Evolutionary conservation across 805 yeast species (phyloP), one percentile per base, ranked within the genome.

Genomic region (Schwanniomyces sp.): DNA sequence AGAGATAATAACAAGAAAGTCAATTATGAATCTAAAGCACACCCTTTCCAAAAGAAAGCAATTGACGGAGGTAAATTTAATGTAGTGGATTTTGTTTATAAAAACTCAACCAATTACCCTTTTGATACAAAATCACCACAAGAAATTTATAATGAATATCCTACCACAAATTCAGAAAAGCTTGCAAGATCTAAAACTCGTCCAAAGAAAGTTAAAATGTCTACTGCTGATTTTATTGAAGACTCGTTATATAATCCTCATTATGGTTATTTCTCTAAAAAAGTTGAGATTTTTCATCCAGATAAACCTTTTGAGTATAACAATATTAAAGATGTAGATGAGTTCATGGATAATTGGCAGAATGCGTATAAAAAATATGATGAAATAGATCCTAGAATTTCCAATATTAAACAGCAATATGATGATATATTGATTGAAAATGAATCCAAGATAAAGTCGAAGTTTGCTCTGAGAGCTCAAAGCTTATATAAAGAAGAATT

Each of bases 251-350:
- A 89, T 61, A 87, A 90, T 64, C 90, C 92, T 0, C 59, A 76
- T 52, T 89, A 89, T 61, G 96, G 96, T 1, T 90, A 89, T 63
- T 89, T 89, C 56, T 76, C 90, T 1, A 79, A 82, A 54, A 86
- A 86, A 53, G 95, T 87, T 7, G 87, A 85, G 58, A 88, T 88
- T 53, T 88, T 84, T 63, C 85, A 85, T 49, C 82, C 84, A 1
- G 79, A 78, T 24, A 65, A 74, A 40, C 88, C 91, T 0, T 84
- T 87, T 55, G 79, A 83, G 40, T 88, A 83, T 61, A 70, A 74
- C 28, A 65, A 77, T 26, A 68, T 87, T 47, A 61, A 66, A 11
- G 86, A 82, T 45, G 81, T 80, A 17, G 94, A 88, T 54, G 87
- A 82, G 25, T 88, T 89, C 56, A 72, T 88, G 70, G 76, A 74